Base-by-base conservation (phyloP, 169 alveolate genomes). In the Babesia ovata region DNA sequence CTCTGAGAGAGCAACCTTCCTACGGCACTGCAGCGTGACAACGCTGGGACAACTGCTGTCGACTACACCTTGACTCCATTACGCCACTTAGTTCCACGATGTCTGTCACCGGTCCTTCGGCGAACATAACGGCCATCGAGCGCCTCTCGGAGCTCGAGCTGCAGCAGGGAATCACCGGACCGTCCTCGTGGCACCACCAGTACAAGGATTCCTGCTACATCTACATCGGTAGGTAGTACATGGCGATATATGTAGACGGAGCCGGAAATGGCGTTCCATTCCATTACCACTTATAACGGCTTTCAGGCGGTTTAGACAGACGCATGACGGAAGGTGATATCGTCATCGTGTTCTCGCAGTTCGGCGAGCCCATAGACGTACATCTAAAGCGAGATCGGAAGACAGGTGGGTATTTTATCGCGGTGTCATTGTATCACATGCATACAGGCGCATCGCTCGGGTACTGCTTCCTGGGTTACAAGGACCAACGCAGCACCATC, bases 271-370 rank as follows among this genome's bases (percentile, higher is more conserved):
- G 22, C 19, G n/a, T 0, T 9, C 86, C 19, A 50, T 89, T 26
- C 94, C 94, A 1, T 59, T 79, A 28, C 45, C 12, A 1, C 3
- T 1, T 58, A 10, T 28, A 2, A 45, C 50, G 19, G 50, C 50
- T 4, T 16, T 45, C 50, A 45, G 91, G 93, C 17, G 98, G 98
- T 42, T 89, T 98, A 42, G 95, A 96, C 72, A 91, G 86, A 61
- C 91, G 95, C 50, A 92, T 98, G 93, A 97, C 98, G 45, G 99
- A 98, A 77, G 99, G 99, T 14, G 99, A 98, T 75, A 92, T 98
- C 48, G 95, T 95, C 19, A 95, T 94, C 8, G 99, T 97, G 14
- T 97, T 97, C 90, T 96, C 99, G 1, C 98, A 98, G 87, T 97
- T 93, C 88, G 99, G 99, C n/a, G 97, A 93, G 87, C 97, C 98